Base-by-base conservation (phyloP, 805 yeast genomes). In the Dipodascus albidus region DNA sequence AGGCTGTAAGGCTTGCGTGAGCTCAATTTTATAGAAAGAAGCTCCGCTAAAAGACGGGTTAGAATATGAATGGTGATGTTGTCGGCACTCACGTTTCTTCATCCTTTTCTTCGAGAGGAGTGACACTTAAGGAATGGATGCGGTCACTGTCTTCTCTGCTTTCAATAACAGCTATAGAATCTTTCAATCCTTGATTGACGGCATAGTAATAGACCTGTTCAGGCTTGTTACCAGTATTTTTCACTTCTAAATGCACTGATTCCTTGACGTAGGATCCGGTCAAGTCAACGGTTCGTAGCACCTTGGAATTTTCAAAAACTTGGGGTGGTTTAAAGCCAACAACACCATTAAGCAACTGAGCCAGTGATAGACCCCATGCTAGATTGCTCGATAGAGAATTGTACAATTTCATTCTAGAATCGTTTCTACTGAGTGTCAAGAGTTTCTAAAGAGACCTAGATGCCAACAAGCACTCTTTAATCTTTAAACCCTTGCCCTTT, bases 1-100 rank as follows among this genome's bases (percentile, higher is more conserved):
- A 23, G 95, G 86, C 8, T 83, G 76, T 53, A 90, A 70, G 42
- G 93, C 85, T 48, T 73, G 72, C 11, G 87, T 85, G 51, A 89
- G 70, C 35, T 63, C 65, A 27, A 87, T 56, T 54, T 70, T 67
- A 65, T 77, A 82, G 63, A 72, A 76, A 24, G 64, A 65, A 52
- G 71, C 62, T 2, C 56, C 57, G 17, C 44, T 38, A 38, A 11
- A 11, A 4, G 11, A 49, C 21, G 15, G 51, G 55, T 17, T 49
- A 50, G 38, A 22, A 47, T 22, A 23, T 49, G 2, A 23, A 49
- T 6, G 35, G 51, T 4, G 24, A 56, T 54, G 38, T 62, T 55
- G 52, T 55, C 24, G 41, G 47, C 11, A 55, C 50, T 23, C 20
- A 55, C 38, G 48, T 53, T 17, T 63, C 59, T 48, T 62, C 63